Base-by-base conservation (phyloP, 768 basidiomycete genomes). In the Scleroderma bovista region DNA sequence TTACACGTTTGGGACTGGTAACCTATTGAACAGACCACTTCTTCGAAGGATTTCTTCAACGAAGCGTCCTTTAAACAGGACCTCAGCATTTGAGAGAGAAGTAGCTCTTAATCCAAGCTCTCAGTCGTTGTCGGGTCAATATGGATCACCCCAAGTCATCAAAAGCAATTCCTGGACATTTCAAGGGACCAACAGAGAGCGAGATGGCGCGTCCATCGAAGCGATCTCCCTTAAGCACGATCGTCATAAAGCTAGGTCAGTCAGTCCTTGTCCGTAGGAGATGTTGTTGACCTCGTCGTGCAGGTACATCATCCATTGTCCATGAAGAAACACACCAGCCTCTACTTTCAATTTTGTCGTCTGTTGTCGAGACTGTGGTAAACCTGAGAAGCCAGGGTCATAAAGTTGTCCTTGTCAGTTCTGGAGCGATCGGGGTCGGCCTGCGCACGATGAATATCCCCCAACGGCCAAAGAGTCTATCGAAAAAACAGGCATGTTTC, bases 351-450 rank as follows among this genome's bases (percentile, higher is more conserved):
- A 89, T 88, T 3, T 78, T 99, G 24, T 96, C 95, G 0, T 83
- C 90, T 0, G 76, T 98, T 40, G 93, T 94, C 29, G 95, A 99
- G 68, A 91, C 92, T 0, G 91, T 93, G 13, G 77, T 91, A 15
- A 69, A 81, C 31, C 78, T 99, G 15, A 80, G 84, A 42, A 71
- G 74, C 6, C 73, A 84, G 38, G 95, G 95, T 0, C 95, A 99
- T 71, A 88, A 93, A 60, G 90, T 98, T 47, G 90, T 98, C 4
- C 81, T 99, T 11, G 93, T 96, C 51, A 93, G 88, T 60, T 96
- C 93, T 19, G 96, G 96, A 1, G 96, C 96, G n/a, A 97, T 98
- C 51, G 96, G 86, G 1, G 91, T 98, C 16, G 96, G 96, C 1
- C 66, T 98, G 52, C 86, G 93, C 64, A 77, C 93, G 36, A 98